Evolutionary conservation across 495 filamentous ascomycete genomes (phyloP), one percentile per base, ranked within the genome.

Genomic region (Parathielavia appendiculata): DNA sequence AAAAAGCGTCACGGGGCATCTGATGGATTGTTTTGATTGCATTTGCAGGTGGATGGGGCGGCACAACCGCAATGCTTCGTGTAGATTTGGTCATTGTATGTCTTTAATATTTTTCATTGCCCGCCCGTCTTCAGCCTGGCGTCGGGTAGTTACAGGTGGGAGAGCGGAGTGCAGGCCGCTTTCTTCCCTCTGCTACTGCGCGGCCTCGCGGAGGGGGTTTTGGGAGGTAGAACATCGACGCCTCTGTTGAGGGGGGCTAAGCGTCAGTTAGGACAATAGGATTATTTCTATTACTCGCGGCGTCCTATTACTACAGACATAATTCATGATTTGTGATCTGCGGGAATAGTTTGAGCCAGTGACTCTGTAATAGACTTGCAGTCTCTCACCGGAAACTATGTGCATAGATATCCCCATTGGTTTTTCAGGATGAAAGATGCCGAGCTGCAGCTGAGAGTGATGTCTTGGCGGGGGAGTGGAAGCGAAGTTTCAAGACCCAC

Each of bases 81-180:
- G 55, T 57, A 50, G 17, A 55, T 2, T 34, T 57, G 13, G 20
- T 50, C 20, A 32, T 51, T 45, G 38, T 51, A 22, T 44, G 22
- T 49, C 1, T 41, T 20, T 43, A 4, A 19, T 5, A 2, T 22
- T 47, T 2, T 36, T 38, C 53, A 44, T 36, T 51, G 36, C 47
- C 36, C 38, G 26, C 17, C 36, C 23, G 6, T 26, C n/a, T 44
- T 32, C 26, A 20, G 16, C 47, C 3, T 13, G 32, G 13, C 16
- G 1, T 36, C 7, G 44, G n/a, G 45, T 16, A 5, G 34, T 35
- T 32, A 20, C 30, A 22, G 36, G 19, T 9, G 43, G 40, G 47
- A 38, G 19, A 32, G 55, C 46, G 55, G 20, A 57, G 55, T 57
- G 55, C 55, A 57, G 55, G 55, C 20, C 55, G 45, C 17, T 12